These are phyloP conservation scores for Vitellaria paradoxa DNA, from an alignment of 179 eudicot species.

Conservation along the genomic window DNA sequence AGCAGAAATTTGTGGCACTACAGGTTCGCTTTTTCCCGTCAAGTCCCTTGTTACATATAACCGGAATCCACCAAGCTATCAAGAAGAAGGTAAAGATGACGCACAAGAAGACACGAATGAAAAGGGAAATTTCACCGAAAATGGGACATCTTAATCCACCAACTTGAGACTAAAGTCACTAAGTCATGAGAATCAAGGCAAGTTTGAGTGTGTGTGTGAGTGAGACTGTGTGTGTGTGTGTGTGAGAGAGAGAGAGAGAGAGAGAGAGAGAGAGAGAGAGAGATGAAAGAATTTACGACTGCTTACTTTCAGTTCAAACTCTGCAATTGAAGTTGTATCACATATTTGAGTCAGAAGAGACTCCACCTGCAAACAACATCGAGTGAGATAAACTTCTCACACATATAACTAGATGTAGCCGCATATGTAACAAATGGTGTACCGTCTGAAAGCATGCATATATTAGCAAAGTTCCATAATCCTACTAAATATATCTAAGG, in stretches of 20 bases:
- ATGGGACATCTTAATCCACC: too few species aligned
- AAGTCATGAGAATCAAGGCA: not conserved
- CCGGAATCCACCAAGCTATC: slow-evolving; percentile 81
- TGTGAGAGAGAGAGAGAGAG: not conserved
- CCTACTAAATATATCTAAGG: too few species aligned
- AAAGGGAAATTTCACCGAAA: not conserved
- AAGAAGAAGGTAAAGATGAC: slow-evolving; percentile 1
- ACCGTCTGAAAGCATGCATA: too few species aligned
- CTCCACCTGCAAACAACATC: slow-evolving; percentile 55
- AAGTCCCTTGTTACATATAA: slow-evolving; percentile 65
- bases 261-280: too few species aligned
- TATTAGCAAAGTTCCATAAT: too few species aligned
- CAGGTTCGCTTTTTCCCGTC: slow-evolving; percentile 33
- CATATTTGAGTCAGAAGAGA: slow-evolving; percentile 64
- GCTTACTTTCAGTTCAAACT: slow-evolving; percentile 80
- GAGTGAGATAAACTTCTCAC: slow-evolving; percentile 11
- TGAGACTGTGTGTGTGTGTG: not conserved
- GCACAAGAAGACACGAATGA: not conserved
- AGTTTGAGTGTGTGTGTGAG: not conserved
- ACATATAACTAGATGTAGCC: too few species aligned
- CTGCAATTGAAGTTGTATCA: slow-evolving; percentile 73
- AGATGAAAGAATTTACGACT: not conserved
- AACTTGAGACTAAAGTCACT: not conserved
- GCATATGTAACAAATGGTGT: too few species aligned
- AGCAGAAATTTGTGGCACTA: slow-evolving; percentile 36